Percentiles rank a stretch among this genome's conserved stretches.
Conservation (phyloP, 164 flowering plant species). For the Litsea cubeba region DNA sequence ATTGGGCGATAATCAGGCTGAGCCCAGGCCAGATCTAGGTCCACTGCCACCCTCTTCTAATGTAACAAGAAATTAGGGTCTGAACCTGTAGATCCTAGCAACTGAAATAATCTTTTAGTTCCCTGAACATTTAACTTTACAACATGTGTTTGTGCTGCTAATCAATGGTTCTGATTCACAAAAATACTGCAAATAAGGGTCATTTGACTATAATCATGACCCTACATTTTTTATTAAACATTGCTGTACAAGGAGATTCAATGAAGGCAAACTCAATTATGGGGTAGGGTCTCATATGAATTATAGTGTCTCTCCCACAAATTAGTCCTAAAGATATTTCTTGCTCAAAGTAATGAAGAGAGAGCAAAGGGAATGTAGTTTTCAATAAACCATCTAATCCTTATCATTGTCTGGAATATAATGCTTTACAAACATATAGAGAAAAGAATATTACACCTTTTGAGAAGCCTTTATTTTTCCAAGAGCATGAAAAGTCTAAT, state of each 20-base stretch:
- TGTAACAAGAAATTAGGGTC: too few relatives aligned
- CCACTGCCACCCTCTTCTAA: too few relatives aligned
- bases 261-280: not conserved
- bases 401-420: not conserved
- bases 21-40: too few relatives aligned
- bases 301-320: not conserved
- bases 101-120: too few relatives aligned
- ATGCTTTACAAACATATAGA: not conserved
- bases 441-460: too few relatives aligned
- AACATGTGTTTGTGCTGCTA: too few relatives aligned
- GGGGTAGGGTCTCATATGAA: not conserved
- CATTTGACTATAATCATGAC: not conserved
- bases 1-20: too few relatives aligned
- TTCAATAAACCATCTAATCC: not conserved
- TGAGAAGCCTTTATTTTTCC: not conserved
- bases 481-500: not conserved
- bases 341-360: not conserved
- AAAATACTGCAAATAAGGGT: not conserved
- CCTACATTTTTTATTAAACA: not conserved
- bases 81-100: too few relatives aligned
- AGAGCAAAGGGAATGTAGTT: not conserved
- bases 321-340: not conserved
- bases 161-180: not conserved
- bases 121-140: too few relatives aligned
- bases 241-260: not conserved